Evolutionary conservation across 768 basidiomycete species (phyloP).

Genomic region (Termitomyces sp.): DNA sequence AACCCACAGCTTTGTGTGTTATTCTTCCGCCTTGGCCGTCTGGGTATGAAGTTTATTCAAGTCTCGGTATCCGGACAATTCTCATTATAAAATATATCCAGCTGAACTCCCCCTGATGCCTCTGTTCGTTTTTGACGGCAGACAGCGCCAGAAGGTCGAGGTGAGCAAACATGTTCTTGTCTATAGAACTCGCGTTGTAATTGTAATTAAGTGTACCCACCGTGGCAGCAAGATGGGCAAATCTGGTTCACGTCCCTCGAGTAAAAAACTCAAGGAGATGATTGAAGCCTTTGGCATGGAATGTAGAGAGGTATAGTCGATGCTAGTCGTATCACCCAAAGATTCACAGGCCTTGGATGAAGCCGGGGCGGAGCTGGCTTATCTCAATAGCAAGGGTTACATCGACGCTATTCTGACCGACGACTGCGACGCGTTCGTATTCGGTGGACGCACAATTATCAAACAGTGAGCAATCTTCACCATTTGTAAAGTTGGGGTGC

Average conservation of each 20-base stretch:
- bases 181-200: background rate
- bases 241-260: background rate
- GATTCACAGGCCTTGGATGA: constrained; percentile 48
- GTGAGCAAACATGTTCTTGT: background rate
- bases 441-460: constrained; percentile 32
- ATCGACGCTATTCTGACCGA: constrained; percentile 50
- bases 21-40: background rate
- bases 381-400: constrained; percentile 35
- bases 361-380: constrained; percentile 52
- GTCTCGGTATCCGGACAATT: no score
- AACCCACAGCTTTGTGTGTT: background rate
- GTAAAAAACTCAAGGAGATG: background rate
- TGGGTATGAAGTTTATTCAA: background rate
- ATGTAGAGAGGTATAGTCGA: no score
- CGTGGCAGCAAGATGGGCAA: background rate
- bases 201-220: background rate
- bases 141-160: background rate
- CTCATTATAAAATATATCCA: no score
- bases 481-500: constrained; percentile 42
- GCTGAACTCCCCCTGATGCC: background rate
- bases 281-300: constrained; percentile 1
- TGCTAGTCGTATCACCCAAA: background rate
- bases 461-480: background rate
- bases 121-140: background rate
- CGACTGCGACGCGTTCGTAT: constrained; percentile 47